Evolutionary conservation across 1,284 basidiomycete genomes (phyloP).

Genomic region (Cryptococcus sp.): DNA sequence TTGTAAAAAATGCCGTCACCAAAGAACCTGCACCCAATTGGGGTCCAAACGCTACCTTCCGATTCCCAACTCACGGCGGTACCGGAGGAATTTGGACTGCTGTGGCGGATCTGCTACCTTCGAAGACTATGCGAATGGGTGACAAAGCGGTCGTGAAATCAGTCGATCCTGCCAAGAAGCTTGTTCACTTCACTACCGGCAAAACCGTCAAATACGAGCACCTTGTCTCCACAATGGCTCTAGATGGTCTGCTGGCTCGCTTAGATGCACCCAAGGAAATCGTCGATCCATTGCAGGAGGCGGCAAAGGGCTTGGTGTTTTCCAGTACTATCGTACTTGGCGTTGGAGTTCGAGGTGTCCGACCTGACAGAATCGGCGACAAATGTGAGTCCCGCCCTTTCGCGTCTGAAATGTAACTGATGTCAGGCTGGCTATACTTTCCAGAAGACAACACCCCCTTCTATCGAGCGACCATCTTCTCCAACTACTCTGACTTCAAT

Average conservation of each 20-base stretch:
- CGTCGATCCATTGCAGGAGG: constrained; percentile 42
- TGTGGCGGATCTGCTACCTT: constrained; percentile 50
- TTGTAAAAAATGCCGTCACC: constrained; percentile 53
- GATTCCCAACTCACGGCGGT: constrained; percentile 53
- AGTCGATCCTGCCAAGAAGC: constrained; percentile 48
- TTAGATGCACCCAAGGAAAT: constrained; percentile 15
- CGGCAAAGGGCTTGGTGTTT: constrained; percentile 49
- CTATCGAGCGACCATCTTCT: constrained; percentile 56
- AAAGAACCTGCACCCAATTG: constrained; percentile 54
- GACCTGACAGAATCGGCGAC: constrained; percentile 53
- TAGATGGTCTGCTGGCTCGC: constrained; percentile 49
- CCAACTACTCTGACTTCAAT: constrained; percentile 55
- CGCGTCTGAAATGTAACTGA: background rate
- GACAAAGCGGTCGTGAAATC: constrained; percentile 41
- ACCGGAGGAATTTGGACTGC: constrained; percentile 57
- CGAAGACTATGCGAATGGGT: constrained; percentile 46
- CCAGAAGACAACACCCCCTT: constrained; percentile 54
- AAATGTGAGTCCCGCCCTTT: constrained; percentile 44
- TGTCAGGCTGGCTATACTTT: constrained; percentile 46
- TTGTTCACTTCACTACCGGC: constrained; percentile 49
- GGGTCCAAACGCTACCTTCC: constrained; percentile 56
- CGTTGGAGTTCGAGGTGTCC: constrained; percentile 51
- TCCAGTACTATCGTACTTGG: constrained; percentile 55
- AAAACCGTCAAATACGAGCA: constrained; percentile 49
- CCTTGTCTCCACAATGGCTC: constrained; percentile 51